Evolutionary conservation across 2,329 filamentous ascomycete species (phyloP), one percentile per base, ranked within the genome.

Genomic region (Xylaria sp.): DNA sequence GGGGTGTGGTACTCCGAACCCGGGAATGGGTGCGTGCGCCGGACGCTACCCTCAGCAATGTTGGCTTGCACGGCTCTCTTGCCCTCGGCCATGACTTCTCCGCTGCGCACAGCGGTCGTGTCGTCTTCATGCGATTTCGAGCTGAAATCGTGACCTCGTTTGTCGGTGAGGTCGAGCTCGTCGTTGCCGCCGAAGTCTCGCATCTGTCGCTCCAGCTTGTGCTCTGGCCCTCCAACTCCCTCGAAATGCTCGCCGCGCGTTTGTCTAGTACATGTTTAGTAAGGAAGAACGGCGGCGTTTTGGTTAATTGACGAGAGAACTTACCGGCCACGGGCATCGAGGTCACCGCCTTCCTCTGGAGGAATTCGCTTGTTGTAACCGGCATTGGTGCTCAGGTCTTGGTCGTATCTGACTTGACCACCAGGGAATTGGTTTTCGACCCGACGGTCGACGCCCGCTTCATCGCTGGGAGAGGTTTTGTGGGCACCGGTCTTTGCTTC

Each of bases 311-410:
- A 8, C 4, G 0, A 13, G 44, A 28, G 46, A 54, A 48, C 81
- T 72, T 80, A 84, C 84, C 83, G 79, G 69, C 84, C 84, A 18
- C 78, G 81, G 46, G 82, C 80, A 64, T 86, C 84, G 0, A 83
- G 69, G 7, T 79, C 78, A 18, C 84, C 84, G 34, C 83, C 84
- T 74, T 85, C 83, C 67, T 81, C 80, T 2, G 80, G 80, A 18
- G 83, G 82, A 34, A 85, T 84, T 9, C 81, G 80, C 77, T 81
- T 83, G 77, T 84, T 81, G 78, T 82, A 85, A 23, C 83, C 74
- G 20, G 75, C 76, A 72, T 83, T 86, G 54, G 84, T 84, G 77
- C 80, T 83, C 44, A 85, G 69, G 28, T 86, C 83, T 46, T 81
- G 76, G 60, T 80, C 83, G 46, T 82, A 79, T 54, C 71, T 75